Percentiles rank a stretch among this genome's conserved stretches.
phyloP scores from a whole-genome alignment of 2,329 filamentous ascomycete genomes.

The Venturia oleaginea region DNA sequence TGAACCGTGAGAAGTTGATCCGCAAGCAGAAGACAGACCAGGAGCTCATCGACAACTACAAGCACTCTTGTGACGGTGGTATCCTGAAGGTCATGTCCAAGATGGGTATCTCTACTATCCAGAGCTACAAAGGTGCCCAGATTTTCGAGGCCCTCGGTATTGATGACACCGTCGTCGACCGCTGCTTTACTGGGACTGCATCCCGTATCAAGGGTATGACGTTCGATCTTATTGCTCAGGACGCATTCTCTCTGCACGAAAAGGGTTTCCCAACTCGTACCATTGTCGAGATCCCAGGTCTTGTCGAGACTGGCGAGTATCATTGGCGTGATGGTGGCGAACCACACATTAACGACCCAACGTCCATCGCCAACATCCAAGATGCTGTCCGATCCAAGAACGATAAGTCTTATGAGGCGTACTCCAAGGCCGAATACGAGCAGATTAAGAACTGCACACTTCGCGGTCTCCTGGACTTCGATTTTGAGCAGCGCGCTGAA shows the following conservation, averaged over 20 bases:
- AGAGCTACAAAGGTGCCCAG: constrained; percentile 95
- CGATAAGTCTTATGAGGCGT: constrained; percentile 96
- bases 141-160: constrained; percentile 95
- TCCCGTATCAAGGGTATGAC: constrained; percentile 91
- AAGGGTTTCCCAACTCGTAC: constrained; percentile 77
- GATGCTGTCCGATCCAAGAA: constrained; percentile 96
- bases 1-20: constrained; percentile 86
- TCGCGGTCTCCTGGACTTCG: constrained; percentile 89
- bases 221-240: constrained; percentile 86
- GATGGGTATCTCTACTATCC: constrained; percentile 96
- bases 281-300: constrained; percentile 67
- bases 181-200: constrained; percentile 89
- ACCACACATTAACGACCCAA: constrained; percentile 88
- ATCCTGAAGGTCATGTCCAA: constrained; percentile 99
- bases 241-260: constrained; percentile 91
- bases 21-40: constrained; percentile 80
- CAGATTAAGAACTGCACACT: constrained; percentile 95
- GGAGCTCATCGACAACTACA: constrained; percentile 87
- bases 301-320: constrained; percentile 91
- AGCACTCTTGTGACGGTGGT: constrained; percentile 90
- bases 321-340: constrained; percentile 97
- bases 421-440: constrained; percentile 87
- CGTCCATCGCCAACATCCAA: constrained; percentile 92
- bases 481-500: constrained; percentile 75
- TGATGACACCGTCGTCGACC: constrained; percentile 83